These are phyloP conservation scores for Xylaria sp. DNA, from an alignment of 2,329 filamentous ascomycete species.

Conservation along the genomic window DNA sequence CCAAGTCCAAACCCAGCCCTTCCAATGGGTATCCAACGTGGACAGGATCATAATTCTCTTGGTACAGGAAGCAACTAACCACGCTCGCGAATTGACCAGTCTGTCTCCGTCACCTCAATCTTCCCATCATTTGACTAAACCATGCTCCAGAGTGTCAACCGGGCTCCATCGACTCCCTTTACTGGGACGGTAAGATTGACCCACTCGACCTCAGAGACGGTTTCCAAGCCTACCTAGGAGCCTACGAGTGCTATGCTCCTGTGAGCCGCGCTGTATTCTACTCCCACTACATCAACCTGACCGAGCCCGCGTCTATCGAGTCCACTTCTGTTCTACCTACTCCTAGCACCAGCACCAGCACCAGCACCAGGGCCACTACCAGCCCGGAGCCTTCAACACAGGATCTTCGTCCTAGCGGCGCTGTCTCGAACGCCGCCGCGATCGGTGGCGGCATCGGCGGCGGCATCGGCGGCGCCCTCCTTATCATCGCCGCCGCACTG, in stretches of 20 bases:
- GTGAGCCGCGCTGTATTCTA: conserved; percentile 18
- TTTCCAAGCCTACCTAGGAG: conserved; percentile 16
- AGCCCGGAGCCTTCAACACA: too few relatives aligned
- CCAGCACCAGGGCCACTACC: too few relatives aligned
- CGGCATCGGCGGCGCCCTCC: conserved; percentile 12
- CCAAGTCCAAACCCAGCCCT: conserved; percentile 7
- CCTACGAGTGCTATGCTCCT: conserved; percentile 16
- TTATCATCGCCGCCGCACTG: conserved; percentile 4
- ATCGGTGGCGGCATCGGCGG: conserved; percentile 18
- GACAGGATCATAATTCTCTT: conserved; percentile 9
- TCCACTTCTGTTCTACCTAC: too few relatives aligned
- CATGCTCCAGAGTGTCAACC: conserved; percentile 6
- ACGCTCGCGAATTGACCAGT: conserved; percentile 12
- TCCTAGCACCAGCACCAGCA: background rate
- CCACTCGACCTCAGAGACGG: conserved; percentile 20
- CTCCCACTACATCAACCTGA: conserved; percentile 24
- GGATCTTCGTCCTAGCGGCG: too few relatives aligned
- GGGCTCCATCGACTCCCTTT: conserved; percentile 5
- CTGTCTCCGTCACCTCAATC: background rate
- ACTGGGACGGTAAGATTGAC: conserved; percentile 23
- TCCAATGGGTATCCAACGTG: conserved; percentile 24
- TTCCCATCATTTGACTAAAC: conserved; percentile 1
- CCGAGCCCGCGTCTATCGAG: background rate
- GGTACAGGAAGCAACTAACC: conserved; percentile 13
- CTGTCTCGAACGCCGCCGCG: conserved; percentile 5